phyloP scores from a whole-genome alignment of 1,139 yeast genomes.

The Geotrichum citri-aurantii region DNA sequence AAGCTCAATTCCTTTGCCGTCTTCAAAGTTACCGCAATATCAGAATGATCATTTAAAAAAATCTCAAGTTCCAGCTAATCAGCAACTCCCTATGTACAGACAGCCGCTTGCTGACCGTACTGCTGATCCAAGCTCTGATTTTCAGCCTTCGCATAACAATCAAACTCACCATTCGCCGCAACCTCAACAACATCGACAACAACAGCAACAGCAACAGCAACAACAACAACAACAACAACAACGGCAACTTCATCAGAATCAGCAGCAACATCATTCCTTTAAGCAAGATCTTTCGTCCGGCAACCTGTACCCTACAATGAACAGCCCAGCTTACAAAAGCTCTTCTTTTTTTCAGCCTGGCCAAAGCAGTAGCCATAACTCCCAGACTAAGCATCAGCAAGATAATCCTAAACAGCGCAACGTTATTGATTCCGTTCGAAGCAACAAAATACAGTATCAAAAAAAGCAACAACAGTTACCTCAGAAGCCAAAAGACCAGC shows the following conservation, averaged over 20 bases:
- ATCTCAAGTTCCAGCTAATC: neutral
- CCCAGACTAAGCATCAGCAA: neutral
- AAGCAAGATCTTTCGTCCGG: neutral
- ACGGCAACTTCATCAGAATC: neutral
- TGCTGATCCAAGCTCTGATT: neutral
- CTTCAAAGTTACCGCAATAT: neutral
- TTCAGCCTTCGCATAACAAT: neutral
- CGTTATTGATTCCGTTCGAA: neutral
- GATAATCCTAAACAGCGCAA: neutral
- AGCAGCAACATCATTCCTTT: neutral
- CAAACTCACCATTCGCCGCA: neutral
- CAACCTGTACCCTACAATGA: conserved; percentile 6
- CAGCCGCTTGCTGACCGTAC: neutral
- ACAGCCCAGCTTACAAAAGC: conserved; percentile 5
- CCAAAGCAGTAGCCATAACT: neutral
- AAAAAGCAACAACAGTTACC: neutral
- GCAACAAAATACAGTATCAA: conserved; percentile 1
- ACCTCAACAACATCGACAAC: neutral
- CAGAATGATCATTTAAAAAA: neutral
- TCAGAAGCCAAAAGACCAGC: neutral
- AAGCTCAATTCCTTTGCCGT: neutral
- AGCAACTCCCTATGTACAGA: neutral
- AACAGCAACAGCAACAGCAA: neutral
- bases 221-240: too few species aligned
- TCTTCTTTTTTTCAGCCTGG: neutral